Percentiles rank a stretch among this genome's conserved stretches.
Evolutionary conservation across 2,329 filamentous ascomycete species (phyloP).

Genomic region (Fusarium caatingaense): DNA sequence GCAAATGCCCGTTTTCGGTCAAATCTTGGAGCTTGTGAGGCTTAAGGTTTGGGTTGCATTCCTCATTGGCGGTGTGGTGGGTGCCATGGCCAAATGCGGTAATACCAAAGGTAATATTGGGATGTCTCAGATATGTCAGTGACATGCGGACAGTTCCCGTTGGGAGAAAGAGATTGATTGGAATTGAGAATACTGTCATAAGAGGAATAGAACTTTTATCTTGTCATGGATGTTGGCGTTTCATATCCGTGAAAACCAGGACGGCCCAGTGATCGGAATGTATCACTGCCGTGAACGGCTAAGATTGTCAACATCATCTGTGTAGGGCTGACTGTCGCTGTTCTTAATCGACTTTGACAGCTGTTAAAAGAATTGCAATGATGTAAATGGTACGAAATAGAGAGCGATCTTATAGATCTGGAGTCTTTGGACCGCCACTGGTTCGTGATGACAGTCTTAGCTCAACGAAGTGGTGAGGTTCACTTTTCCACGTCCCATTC

Average conservation of each 20-base stretch:
- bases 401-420: not conserved
- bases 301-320: not conserved
- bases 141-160: not conserved
- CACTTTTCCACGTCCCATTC: not conserved
- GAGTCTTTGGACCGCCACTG: not conserved
- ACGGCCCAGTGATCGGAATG: constrained; percentile 13
- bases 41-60: constrained; percentile 22
- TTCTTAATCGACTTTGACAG: not conserved
- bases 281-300: not conserved
- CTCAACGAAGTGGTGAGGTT: not conserved
- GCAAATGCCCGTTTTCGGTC: not conserved
- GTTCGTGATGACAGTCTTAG: not conserved
- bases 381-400: not conserved
- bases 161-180: not conserved
- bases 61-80: not conserved
- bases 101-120: not conserved
- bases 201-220: too few relatives aligned
- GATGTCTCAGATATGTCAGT: constrained; percentile 18
- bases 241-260: not conserved
- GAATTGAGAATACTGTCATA: not conserved
- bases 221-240: not conserved
- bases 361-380: not conserved
- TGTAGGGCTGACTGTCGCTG: not conserved
- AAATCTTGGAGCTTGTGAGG: not conserved
- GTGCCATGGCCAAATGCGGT: not conserved